phyloP scores from a whole-genome alignment of 2,329 filamentous ascomycete genomes.

The Epichloe coenophiala region DNA sequence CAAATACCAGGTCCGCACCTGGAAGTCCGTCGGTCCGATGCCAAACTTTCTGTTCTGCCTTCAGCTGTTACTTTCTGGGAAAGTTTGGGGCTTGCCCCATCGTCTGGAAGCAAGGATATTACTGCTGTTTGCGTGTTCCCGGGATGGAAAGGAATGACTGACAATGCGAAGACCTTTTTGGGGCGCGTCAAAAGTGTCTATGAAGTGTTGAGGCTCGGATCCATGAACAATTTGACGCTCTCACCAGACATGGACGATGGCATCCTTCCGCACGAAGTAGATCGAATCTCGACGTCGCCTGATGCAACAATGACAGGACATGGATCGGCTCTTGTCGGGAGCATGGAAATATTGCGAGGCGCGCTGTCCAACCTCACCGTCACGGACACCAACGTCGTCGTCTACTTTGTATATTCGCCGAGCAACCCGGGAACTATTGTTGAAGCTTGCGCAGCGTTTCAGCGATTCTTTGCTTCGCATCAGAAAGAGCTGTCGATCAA shows the following conservation, averaged over 20 bases:
- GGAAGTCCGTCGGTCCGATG: conserved; percentile 56
- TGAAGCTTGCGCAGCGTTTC: conserved; percentile 62
- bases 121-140: conserved; percentile 59
- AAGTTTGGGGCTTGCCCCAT: conserved; percentile 59
- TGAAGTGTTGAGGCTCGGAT: conserved; percentile 60
- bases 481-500: conserved; percentile 30
- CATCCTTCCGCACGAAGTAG: conserved; percentile 35
- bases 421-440: conserved; percentile 46
- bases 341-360: conserved; percentile 34
- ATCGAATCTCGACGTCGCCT: conserved; percentile 28
- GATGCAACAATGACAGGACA: conserved; percentile 27
- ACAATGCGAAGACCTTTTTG: conserved; percentile 50
- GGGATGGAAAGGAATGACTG: conserved; percentile 45
- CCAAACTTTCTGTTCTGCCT: conserved; percentile 58
- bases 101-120: conserved; percentile 58
- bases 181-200: conserved; percentile 57
- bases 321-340: conserved; percentile 32
- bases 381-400: conserved; percentile 49
- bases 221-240: conserved; percentile 40
- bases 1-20: conserved; percentile 56
- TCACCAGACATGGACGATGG: conserved; percentile 27
- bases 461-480: conserved; percentile 51
- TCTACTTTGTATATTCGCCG: conserved; percentile 64
- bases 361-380: conserved; percentile 28
- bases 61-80: conserved; percentile 73